phyloP scores from a whole-genome alignment of 768 basidiomycete genomes.

The Coprinellus aureogranulatus region DNA sequence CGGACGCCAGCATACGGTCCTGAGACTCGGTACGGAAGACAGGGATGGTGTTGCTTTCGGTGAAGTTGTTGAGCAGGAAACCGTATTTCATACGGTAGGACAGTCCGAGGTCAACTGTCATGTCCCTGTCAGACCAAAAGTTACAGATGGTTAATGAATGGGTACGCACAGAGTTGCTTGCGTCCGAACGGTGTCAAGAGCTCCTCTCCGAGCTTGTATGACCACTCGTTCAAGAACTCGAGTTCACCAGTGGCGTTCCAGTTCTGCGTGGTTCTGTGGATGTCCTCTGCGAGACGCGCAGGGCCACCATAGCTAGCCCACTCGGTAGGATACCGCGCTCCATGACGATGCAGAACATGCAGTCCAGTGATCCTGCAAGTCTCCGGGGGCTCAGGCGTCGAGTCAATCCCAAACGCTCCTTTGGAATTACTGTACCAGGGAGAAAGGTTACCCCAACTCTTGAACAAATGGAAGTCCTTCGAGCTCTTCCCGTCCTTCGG shows the following conservation, averaged over 20 bases:
- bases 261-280: slow-evolving; percentile 50
- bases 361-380: slow-evolving; percentile 70
- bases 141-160: background rate
- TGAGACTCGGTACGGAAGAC: slow-evolving; percentile 81
- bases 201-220: slow-evolving; percentile 88
- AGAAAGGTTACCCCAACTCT: slow-evolving; percentile 79
- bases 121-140: background rate
- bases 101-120: slow-evolving; percentile 60
- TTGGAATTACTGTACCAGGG: slow-evolving; percentile 79
- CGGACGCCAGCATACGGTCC: slow-evolving; percentile 70
- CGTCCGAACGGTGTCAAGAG: slow-evolving; percentile 88
- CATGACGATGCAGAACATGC: slow-evolving; percentile 80
- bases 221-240: slow-evolving; percentile 83
- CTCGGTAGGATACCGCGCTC: slow-evolving; percentile 69
- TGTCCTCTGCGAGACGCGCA: slow-evolving; percentile 50
- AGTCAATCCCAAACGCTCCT: slow-evolving; percentile 69
- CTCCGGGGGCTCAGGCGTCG: slow-evolving; percentile 65
- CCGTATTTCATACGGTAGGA: slow-evolving; percentile 79
- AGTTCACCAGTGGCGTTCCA: slow-evolving; percentile 70
- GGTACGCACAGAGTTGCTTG: slow-evolving; percentile 70
- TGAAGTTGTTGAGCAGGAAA: slow-evolving; percentile 69
- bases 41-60: slow-evolving; percentile 56
- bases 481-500: slow-evolving; percentile 2
- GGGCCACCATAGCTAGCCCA: slow-evolving; percentile 65
- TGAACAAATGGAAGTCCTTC: slow-evolving; percentile 63